These are phyloP conservation scores for Coniella vitis DNA, from an alignment of 2,329 filamentous ascomycete species.

Conservation along the genomic window DNA sequence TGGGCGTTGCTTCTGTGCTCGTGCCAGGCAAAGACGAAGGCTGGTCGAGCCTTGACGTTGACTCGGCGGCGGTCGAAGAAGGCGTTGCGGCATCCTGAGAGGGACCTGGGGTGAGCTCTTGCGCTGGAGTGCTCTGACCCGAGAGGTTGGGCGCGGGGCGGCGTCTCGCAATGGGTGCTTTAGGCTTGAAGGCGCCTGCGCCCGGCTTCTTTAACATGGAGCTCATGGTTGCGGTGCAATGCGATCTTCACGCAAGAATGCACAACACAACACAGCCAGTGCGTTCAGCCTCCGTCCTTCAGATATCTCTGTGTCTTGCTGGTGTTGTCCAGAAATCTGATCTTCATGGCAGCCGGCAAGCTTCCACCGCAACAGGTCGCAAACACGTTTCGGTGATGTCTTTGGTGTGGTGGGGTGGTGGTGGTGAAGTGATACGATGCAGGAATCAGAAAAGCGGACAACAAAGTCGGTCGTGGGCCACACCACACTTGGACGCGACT, in stretches of 20 bases:
- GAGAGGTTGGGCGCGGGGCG: constrained; percentile 33
- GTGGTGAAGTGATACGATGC: not conserved
- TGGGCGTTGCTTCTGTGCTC: not conserved
- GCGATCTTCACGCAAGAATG: no score
- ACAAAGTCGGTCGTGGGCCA: not conserved
- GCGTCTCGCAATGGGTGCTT: constrained; percentile 51
- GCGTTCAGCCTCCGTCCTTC: constrained; percentile 12
- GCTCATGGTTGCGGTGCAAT: constrained; percentile 43
- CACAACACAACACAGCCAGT: no score
- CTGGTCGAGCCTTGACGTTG: not conserved
- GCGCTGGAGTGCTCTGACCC: constrained; percentile 20
- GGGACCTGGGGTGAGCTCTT: constrained; percentile 7
- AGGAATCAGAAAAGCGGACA: constrained; percentile 1
- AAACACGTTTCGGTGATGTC: not conserved
- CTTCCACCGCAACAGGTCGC: not conserved
- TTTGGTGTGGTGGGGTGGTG: not conserved
- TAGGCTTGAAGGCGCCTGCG: constrained; percentile 59
- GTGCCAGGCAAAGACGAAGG: not conserved
- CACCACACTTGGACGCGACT: not conserved
- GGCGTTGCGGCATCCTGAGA: constrained; percentile 6
- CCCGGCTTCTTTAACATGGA: constrained; percentile 63
- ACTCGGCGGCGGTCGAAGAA: not conserved
- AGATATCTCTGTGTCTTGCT: not conserved
- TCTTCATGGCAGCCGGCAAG: constrained; percentile 11
- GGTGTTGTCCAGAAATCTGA: not conserved